phyloP scores from a whole-genome alignment of 2,329 filamentous ascomycete genomes.

The Ramichloridium luteum region DNA sequence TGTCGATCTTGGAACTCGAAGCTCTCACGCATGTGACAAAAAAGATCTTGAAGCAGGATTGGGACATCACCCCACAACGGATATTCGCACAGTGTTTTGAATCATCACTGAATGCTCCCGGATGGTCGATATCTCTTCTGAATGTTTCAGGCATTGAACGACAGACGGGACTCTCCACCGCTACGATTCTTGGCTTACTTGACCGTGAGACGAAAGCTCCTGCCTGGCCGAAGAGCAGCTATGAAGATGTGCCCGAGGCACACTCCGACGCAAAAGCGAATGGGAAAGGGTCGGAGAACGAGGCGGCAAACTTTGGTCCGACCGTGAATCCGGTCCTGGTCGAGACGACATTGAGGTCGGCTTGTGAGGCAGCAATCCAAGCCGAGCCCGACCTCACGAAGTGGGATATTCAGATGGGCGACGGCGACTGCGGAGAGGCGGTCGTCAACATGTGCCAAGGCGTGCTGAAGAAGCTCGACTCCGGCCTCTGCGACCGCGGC shows the following conservation, averaged over 20 bases:
- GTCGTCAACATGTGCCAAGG: conserved; percentile 28
- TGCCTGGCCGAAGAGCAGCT: conserved; percentile 40
- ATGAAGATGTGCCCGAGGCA: conserved; percentile 16
- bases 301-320: conserved; percentile 14
- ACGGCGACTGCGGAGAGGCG: conserved; percentile 54
- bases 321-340: conserved; percentile 20
- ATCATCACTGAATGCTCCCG: conserved; percentile 43
- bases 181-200: conserved; percentile 36
- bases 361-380: conserved; percentile 37
- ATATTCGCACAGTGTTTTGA: conserved; percentile 40
- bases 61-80: conserved; percentile 36
- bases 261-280: conserved; percentile 15
- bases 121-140: conserved; percentile 44
- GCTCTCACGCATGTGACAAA: conserved; percentile 33
- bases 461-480: conserved; percentile 22
- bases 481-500: conserved; percentile 18
- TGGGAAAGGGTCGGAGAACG: conserved; percentile 28
- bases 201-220: conserved; percentile 40
- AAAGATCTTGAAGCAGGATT: conserved; percentile 33
- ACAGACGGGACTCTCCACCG: conserved; percentile 26
- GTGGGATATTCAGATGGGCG: conserved; percentile 52
- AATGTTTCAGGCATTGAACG: conserved; percentile 38
- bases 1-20: conserved; percentile 37
- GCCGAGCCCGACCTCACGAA: conserved; percentile 52
- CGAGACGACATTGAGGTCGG: conserved; percentile 29